Evolutionary conservation across 2,329 filamentous ascomycete species (phyloP).

Genomic region (Stachybotrys chartarum): DNA sequence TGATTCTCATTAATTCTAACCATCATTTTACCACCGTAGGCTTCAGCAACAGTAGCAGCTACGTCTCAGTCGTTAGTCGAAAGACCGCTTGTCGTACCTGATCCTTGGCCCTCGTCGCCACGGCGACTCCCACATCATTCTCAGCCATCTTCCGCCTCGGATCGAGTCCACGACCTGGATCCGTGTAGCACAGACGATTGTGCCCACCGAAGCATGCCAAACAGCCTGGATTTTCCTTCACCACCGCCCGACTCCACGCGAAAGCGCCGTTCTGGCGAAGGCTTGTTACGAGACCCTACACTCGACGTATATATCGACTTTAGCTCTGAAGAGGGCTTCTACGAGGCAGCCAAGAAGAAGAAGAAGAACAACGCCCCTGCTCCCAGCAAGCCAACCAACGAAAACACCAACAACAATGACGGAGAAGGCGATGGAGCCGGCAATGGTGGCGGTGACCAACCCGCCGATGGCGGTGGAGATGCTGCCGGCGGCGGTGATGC

Average conservation of each 20-base stretch:
- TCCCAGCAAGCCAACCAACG: conserved; percentile 14
- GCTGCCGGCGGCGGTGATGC: conserved; percentile 10
- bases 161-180: conserved; percentile 15
- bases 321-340: conserved; percentile 43
- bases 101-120: conserved; percentile 27
- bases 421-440: conserved; percentile 7
- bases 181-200: conserved; percentile 21
- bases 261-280: conserved; percentile 16
- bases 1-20: no score
- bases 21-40: no score
- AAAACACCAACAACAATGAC: conserved; percentile 12
- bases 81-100: conserved; percentile 14
- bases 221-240: conserved; percentile 12
- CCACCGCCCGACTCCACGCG: conserved; percentile 12
- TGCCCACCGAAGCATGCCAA: conserved; percentile 17
- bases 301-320: conserved; percentile 48
- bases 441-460: conserved; percentile 6
- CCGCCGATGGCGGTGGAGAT: conserved; percentile 7
- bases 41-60: no score
- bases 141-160: conserved; percentile 6
- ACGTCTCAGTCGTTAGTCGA: not conserved
- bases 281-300: conserved; percentile 39
- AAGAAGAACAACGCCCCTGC: conserved; percentile 30
- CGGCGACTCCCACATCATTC: conserved; percentile 14
- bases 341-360: conserved; percentile 49